A percentile compares a stretch with the other conserved stretches of the same genome.
Conservation (phyloP, 768 basidiomycete species). For the Lactarius quietus region DNA sequence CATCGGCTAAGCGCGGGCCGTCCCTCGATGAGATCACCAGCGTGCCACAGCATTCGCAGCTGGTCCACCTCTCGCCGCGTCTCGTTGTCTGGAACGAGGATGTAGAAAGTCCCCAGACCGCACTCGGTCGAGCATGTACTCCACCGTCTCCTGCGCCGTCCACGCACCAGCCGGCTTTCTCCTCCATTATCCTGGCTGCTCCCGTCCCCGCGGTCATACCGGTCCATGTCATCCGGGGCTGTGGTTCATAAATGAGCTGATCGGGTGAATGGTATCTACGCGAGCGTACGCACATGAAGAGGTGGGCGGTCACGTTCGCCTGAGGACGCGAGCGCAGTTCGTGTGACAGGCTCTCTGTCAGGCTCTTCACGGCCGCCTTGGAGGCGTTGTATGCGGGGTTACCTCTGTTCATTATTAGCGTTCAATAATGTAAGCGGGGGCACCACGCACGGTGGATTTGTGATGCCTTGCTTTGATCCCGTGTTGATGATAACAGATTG, state of each 20-base stretch:
- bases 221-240: constrained; percentile 88
- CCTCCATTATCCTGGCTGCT: constrained; percentile 28
- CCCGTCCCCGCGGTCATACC: constrained; percentile 52
- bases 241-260: not conserved
- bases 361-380: constrained; percentile 69
- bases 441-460: constrained; percentile 83
- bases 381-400: constrained; percentile 79
- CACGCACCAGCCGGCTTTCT: constrained; percentile 86
- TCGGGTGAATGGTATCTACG: not conserved
- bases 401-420: constrained; percentile 46
- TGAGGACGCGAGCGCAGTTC: constrained; percentile 61
- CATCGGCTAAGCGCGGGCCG: constrained; percentile 84
- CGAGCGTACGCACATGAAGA: constrained; percentile 71
- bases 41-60: constrained; percentile 84
- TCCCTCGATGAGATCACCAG: constrained; percentile 80
- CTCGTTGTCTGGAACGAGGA: constrained; percentile 93
- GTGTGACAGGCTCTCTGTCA: constrained; percentile 68
- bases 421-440: not conserved
- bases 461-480: constrained; percentile 95
- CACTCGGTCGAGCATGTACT: constrained; percentile 80
- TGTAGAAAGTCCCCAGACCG: constrained; percentile 86
- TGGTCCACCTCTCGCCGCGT: constrained; percentile 77
- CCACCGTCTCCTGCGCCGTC: constrained; percentile 85
- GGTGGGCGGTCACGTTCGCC: constrained; percentile 79
- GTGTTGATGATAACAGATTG: constrained; percentile 80